Base-by-base conservation (phyloP, 1,284 basidiomycete genomes). In the Vanrija sp. region DNA sequence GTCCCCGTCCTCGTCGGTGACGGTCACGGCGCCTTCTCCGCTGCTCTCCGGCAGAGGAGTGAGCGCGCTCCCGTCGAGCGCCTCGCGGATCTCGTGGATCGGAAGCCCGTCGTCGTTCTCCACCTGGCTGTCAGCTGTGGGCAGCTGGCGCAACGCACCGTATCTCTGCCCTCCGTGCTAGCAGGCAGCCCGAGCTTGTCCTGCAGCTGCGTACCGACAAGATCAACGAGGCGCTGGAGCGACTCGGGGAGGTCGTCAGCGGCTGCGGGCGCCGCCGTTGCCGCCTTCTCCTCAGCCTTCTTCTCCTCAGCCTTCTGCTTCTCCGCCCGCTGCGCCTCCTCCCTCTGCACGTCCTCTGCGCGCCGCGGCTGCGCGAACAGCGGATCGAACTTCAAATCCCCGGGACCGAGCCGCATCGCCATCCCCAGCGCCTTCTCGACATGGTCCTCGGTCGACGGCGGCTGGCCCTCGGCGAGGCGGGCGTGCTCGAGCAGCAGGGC, bases 71-170 rank as follows among this genome's bases (percentile, higher is more conserved):
- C 71, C 73, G 39, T 68, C 61, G 4, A 62, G 52, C 6, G 63
- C 64, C 57, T 75, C 73, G 18, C 68, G 62, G 59, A 75, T 75
- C 56, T 75, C 73, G 46, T 69, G 71, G 45, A 75, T 67, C 1
- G 73, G 71, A 38, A 73, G 53, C 9, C 72, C 73, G 15, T 72
- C 69, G 46, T 75, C 72, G 29, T 65, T 73, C 12, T 52, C 40
- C 1, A 50, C 57, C 59, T 61, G 49, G 28, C 10, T 1, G 42
- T 57, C 47, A 57, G 51, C 26, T 3, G n/a, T 7, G 28, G 14
- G 21, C 51, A 43, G 3, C 38, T 3, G 18, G 16, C n/a, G 1
- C n/a, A 14, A 40, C 38, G 6, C 18, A 38, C 39, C 10, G 46
- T 48, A 18, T 49, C 49, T 8, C 38, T 45, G 6, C 51, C 51